Percentiles rank a stretch among this genome's conserved stretches.
These are phyloP conservation scores for Trichoderma simmonsii DNA, from an alignment of 2,329 filamentous ascomycete genomes.

Conservation along the genomic window DNA sequence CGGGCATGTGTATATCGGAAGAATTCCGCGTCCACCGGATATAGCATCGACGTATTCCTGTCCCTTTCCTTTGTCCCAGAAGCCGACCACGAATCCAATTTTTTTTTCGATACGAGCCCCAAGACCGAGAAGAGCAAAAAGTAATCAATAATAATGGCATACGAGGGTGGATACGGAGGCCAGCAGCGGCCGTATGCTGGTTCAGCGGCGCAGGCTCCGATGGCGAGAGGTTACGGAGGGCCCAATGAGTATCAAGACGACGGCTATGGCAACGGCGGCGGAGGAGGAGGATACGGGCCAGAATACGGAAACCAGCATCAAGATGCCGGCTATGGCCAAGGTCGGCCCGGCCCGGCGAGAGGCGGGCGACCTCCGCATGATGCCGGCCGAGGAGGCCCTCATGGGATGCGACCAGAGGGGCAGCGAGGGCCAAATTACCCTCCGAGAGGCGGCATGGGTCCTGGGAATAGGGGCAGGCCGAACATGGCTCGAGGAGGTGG, in stretches of 20 bases:
- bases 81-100: background rate
- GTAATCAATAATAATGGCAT: conserved; percentile 43
- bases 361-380: conserved; percentile 41
- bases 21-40: background rate
- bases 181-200: conserved; percentile 50
- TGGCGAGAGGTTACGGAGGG: conserved; percentile 36
- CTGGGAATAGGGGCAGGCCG: conserved; percentile 27
- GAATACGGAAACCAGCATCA: conserved; percentile 42
- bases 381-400: conserved; percentile 43
- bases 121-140: background rate
- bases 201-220: conserved; percentile 41
- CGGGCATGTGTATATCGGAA: background rate
- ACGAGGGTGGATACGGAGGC: conserved; percentile 45
- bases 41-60: background rate
- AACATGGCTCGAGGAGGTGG: conserved; percentile 37
- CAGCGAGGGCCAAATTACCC: conserved; percentile 38
- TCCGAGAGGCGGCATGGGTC: conserved; percentile 33
- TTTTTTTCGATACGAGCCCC: background rate
- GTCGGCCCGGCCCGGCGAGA: conserved; percentile 39
- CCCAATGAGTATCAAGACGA: conserved; percentile 45
- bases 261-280: conserved; percentile 43
- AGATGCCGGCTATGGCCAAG: conserved; percentile 45
- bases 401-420: conserved; percentile 34
- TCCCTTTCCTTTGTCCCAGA: background rate
- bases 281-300: conserved; percentile 32